Base-by-base conservation (phyloP, 139 green algal species). In the Coelastrella sp. region DNA sequence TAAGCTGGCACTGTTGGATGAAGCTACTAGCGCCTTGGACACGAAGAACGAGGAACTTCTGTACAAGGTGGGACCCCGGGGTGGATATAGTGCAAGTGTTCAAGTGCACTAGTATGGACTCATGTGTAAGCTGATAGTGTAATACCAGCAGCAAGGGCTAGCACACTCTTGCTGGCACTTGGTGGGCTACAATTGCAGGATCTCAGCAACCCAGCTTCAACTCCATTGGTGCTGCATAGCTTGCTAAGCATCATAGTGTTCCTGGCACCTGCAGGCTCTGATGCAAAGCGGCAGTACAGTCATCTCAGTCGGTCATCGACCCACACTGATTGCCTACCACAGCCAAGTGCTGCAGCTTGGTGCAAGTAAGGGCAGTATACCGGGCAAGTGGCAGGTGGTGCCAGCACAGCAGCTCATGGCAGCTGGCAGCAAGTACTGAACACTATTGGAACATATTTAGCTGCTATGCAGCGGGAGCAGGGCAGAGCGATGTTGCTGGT, bases 21-120 rank as follows among this genome's bases (percentile, higher is more conserved):
- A 99, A 93, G 96, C 95, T 0, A 99, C 98, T 0, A 96, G 90
- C 13, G 98, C 98, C 0, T 90, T 99, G 84, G 98, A 99, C 92
- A 93, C 91, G 4, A 90, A 91, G 8, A 99, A 98, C 85, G 97
- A 99, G 95, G 92, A 89, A 16, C 71, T 91, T 11, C 86, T 99
- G 89, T 99, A 99, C 92, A 32, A 92, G 75, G 92, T 95, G 60
- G 82, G 71, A 47, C 32, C 32, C 1, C 32, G 32, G 32, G 32
- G 32, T 47, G 32, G 32, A 47, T 47, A 47, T 47, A 47, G 32
- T 47, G 32, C 32, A 47, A 47, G 32, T 47, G 32, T 47, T 47
- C n/a, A 47, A 47, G 32, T 47, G 32, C 32, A 47, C 32, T 47
- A 47, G 32, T 47, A 47, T 47, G 32, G 32, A 47, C 32, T 47